These are phyloP conservation scores for Clonostachys rhizophaga DNA, from an alignment of 2,329 filamentous ascomycete genomes.

Conservation along the genomic window DNA sequence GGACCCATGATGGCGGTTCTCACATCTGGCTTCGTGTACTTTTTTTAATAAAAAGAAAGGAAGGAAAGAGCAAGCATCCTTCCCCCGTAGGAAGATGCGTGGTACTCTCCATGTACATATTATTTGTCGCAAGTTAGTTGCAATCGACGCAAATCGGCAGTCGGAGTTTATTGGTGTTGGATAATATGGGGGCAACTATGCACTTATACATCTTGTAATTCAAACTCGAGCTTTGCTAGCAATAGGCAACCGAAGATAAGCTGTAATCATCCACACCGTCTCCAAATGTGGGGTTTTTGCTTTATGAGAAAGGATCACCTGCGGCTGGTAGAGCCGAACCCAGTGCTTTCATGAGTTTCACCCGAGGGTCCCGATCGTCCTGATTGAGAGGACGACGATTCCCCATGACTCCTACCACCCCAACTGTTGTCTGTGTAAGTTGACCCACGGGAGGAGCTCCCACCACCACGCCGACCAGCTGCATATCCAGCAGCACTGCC, in stretches of 20 bases:
- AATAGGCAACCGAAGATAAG: background rate
- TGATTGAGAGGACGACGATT: conserved; percentile 27
- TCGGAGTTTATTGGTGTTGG: background rate
- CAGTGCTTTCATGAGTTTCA: conserved; percentile 61
- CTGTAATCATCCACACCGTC: background rate
- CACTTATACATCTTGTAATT: background rate
- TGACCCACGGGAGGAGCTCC: conserved; percentile 13
- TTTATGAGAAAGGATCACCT: conserved; percentile 27
- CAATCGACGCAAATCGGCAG: background rate
- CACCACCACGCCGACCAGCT: conserved; percentile 38
- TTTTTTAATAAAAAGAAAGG: no score
- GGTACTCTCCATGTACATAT: no score
- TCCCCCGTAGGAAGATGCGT: no score
- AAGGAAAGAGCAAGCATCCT: no score
- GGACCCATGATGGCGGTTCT: no score
- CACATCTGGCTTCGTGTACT: no score
- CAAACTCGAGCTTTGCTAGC: background rate
- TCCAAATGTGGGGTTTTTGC: background rate
- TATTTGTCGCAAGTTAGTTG: no score
- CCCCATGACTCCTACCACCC: conserved; percentile 13
- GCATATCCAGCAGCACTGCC: conserved; percentile 67
- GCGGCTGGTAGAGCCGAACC: conserved; percentile 65
- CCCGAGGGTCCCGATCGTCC: conserved; percentile 31
- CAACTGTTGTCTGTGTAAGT: conserved; percentile 11
- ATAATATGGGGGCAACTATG: background rate